phyloP scores from a whole-genome alignment of 1,284 basidiomycete genomes.

The Malassezia arunalokei region DNA sequence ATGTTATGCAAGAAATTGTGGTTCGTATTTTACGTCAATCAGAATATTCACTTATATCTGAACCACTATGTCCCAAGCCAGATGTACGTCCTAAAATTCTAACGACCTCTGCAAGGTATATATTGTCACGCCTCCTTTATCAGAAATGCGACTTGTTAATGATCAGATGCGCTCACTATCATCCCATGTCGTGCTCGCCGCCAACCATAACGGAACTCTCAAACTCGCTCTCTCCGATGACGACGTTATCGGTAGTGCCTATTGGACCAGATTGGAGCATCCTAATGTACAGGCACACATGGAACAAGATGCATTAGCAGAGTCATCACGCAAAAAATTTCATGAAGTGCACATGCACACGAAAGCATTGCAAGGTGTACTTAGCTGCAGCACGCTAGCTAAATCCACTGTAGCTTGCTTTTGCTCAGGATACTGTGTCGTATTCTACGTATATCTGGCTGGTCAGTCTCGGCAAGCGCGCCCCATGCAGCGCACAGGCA shows the following conservation, averaged over 20 bases:
- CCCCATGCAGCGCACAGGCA: neutral
- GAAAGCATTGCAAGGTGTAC: conserved; percentile 9
- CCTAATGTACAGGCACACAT: conserved; percentile 46
- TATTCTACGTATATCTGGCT: conserved; percentile 12
- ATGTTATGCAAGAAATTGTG: conserved; percentile 47
- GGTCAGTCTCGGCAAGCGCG: neutral
- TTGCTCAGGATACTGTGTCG: conserved; percentile 7
- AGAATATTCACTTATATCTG: conserved; percentile 61
- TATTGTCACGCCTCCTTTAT: conserved; percentile 64
- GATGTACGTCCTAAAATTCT: conserved; percentile 54
- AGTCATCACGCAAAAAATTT: neutral
- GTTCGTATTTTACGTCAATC: conserved; percentile 59
- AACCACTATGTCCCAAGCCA: conserved; percentile 75
- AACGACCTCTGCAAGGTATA: conserved; percentile 54
- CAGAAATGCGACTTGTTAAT: conserved; percentile 65
- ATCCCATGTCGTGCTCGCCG: conserved; percentile 60
- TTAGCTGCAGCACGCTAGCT: neutral
- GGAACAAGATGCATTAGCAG: neutral
- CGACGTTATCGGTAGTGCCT: conserved; percentile 61
- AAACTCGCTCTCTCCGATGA: conserved; percentile 55
- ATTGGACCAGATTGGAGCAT: conserved; percentile 63
- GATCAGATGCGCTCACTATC: conserved; percentile 64
- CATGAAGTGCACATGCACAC: conserved; percentile 9
- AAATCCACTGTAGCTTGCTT: conserved; percentile 14
- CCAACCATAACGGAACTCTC: conserved; percentile 53